Base-by-base conservation (phyloP, 2,329 filamentous ascomycete species). In the Huntiella savannae region DNA sequence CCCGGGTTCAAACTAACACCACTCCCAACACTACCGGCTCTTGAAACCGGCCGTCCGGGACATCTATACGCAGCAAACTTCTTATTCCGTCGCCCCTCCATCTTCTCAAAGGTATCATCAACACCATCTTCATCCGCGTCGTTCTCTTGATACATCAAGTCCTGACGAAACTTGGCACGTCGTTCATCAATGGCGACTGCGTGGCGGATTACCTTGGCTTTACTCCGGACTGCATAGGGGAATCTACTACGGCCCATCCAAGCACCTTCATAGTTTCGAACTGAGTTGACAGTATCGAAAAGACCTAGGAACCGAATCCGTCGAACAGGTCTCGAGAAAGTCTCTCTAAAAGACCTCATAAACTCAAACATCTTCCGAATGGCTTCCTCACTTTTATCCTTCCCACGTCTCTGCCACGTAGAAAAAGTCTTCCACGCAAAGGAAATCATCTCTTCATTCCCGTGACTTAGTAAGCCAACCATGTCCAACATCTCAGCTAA, bases 401-500 rank as follows among this genome's bases (percentile, higher is more conserved):
- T 62, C 7, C 67, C 62, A 5, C 78, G 71, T 38, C 68, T 69
- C 55, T 83, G 77, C 78, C 79, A 85, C 56, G 78, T 75, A 5
- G 77, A 71, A 55, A 85, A 86, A 0, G 79, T 78, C 57, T 82
- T 86, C 82, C 83, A 91, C 0, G 82, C 83, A 57, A 92, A 92
- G 3, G 71, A 68, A 44, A 84, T 76, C 76, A 91, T 79, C 53
- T 91, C 84, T 56, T 92, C 82, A 54, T 92, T 92, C 8, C 84
- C 83, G 44, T 82, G 78, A 10, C 78, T 79, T 11, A 92, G 66
- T 0, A 92, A 66, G 1, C 85, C 84, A 46, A 91, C 77, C 53
- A 82, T 78, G 55, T 91, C 82, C 5, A 91, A 68, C 83, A 88
- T 88, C 56, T 91, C 82, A 0, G 83, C 82, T 1, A 85, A 62